phyloP scores from a whole-genome alignment of 768 basidiomycete genomes.

The Fomitopsis pulvina region DNA sequence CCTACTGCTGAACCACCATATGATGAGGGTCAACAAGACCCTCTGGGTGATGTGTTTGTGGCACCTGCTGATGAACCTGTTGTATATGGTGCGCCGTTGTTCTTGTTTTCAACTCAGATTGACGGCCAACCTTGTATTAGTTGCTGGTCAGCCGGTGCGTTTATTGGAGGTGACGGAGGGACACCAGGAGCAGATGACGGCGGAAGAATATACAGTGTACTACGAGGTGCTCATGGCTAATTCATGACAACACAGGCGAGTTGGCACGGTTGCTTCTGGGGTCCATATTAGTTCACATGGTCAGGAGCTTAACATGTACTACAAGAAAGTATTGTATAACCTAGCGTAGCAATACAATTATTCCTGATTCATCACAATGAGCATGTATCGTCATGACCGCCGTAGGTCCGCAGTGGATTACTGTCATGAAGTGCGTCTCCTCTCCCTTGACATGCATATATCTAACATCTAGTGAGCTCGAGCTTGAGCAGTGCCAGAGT shows the following conservation, averaged over 20 bases:
- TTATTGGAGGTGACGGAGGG: constrained; percentile 86
- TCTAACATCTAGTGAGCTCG: constrained; percentile 23
- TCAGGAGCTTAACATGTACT: background rate
- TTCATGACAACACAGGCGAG: background rate
- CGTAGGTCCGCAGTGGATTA: too few relatives aligned
- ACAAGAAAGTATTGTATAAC: background rate
- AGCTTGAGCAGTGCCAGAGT: constrained; percentile 30
- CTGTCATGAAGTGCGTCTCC: too few relatives aligned
- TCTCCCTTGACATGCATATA: too few relatives aligned
- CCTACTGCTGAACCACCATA: constrained; percentile 1
- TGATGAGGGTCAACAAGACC: background rate
- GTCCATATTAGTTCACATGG: too few relatives aligned
- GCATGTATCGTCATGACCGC: too few relatives aligned
- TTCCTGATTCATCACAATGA: too few relatives aligned
- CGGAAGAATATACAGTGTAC: constrained; percentile 84
- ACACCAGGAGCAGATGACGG: constrained; percentile 88
- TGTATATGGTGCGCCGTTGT: constrained; percentile 49
- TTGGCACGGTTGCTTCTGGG: background rate
- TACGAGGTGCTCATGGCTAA: constrained; percentile 43
- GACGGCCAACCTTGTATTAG: constrained; percentile 34
- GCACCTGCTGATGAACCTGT: constrained; percentile 46
- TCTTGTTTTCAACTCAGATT: constrained; percentile 1
- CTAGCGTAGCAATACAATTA: too few relatives aligned
- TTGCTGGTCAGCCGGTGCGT: constrained; percentile 66
- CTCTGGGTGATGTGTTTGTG: background rate